A percentile compares a stretch with the other conserved stretches of the same genome.
Evolutionary conservation across 345 rosid genomes (phyloP).

Genomic region (Hirschfeldia incana): DNA sequence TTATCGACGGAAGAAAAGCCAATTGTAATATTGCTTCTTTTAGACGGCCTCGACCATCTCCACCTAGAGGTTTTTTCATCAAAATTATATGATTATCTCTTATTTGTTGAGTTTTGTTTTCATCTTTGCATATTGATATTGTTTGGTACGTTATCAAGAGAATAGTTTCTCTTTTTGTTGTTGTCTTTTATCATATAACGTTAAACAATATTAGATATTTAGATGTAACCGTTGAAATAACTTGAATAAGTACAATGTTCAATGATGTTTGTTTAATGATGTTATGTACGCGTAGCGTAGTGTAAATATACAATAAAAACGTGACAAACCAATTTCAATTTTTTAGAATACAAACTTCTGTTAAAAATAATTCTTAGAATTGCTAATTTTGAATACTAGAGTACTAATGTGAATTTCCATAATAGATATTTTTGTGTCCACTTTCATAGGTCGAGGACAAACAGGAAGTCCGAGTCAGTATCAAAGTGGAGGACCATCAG

Average conservation of each 20-base stretch:
- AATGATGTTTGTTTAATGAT: background rate
- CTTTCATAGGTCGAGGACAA: constrained; percentile 62
- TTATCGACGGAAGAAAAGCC: constrained; percentile 87
- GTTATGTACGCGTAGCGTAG: background rate
- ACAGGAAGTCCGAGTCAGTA: constrained; percentile 52
- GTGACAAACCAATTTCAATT: background rate
- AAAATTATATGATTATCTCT: background rate
- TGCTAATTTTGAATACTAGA: background rate
- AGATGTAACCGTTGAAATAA: constrained; percentile 10
- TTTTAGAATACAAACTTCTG: background rate
- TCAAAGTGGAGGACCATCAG: constrained; percentile 57
- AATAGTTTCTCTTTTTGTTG: background rate
- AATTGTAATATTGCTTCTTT: constrained; percentile 91
- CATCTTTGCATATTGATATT: constrained; percentile 3
- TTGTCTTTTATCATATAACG: constrained; percentile 6
- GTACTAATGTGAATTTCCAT: background rate
- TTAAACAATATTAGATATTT: constrained; percentile 2
- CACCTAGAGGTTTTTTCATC: constrained; percentile 66
- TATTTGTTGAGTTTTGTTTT: background rate
- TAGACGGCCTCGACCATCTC: constrained; percentile 83
- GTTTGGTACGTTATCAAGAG: constrained; percentile 13
- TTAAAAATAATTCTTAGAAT: background rate
- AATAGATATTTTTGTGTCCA: constrained; percentile 1
- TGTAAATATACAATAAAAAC: background rate
- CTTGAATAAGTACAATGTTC: constrained; percentile 22